phyloP scores from a whole-genome alignment of 306 rosid species.

The Medicago truncatula region DNA sequence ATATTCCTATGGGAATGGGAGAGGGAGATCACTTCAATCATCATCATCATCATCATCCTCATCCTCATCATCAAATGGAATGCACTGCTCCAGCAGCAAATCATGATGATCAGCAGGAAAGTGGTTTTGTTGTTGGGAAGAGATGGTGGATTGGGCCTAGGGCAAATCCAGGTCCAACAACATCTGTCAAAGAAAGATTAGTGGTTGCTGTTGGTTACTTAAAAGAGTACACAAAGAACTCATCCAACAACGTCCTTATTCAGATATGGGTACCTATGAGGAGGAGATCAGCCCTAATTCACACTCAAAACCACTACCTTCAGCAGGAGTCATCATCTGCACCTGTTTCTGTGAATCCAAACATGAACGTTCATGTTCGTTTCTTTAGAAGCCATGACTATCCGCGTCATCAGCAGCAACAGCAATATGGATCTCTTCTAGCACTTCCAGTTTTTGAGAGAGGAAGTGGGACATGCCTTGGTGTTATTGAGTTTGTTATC shows the following conservation, averaged over 20 bases:
- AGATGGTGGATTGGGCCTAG: conserved; percentile 62
- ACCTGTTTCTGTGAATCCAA: conserved; percentile 1
- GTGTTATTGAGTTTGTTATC: conserved; percentile 54
- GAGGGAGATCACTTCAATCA: conserved; percentile 2
- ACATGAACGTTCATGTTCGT: conserved; percentile 38
- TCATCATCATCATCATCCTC: background rate
- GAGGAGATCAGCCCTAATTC: conserved; percentile 12
- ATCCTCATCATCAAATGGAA: background rate
- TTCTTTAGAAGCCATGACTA: conserved; percentile 56
- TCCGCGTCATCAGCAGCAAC: conserved; percentile 32
- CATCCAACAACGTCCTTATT: conserved; percentile 40
- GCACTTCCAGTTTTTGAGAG: conserved; percentile 63
- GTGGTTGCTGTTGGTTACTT: conserved; percentile 52
- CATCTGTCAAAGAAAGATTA: conserved; percentile 60
- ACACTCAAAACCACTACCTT: conserved; percentile 18
- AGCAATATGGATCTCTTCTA: conserved; percentile 45
- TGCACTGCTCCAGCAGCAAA: background rate
- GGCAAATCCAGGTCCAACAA: conserved; percentile 39
- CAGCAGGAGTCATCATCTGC: background rate
- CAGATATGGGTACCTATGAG: conserved; percentile 67
- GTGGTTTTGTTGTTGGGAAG: conserved; percentile 35
- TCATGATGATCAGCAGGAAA: background rate
- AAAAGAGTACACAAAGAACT: conserved; percentile 49
- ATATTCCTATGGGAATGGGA: background rate
- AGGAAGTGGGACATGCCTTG: conserved; percentile 56